Conservation (phyloP, 805 yeast species). For the Candida orba region DNA sequence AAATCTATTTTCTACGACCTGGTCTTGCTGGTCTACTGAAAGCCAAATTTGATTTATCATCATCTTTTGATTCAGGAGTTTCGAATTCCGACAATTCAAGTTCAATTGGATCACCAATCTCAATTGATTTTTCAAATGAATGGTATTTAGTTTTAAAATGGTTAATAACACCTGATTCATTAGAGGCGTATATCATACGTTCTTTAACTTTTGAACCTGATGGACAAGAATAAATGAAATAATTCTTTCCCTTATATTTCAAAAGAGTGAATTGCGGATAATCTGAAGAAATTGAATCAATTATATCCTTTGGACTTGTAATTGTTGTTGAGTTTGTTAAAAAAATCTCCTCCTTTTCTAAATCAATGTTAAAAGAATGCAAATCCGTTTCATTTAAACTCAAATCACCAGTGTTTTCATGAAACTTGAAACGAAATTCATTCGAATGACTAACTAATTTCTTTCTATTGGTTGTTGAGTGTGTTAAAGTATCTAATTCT, state of each 20-base stretch:
- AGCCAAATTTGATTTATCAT: conserved; percentile 25
- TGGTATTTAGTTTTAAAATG: conserved; percentile 34
- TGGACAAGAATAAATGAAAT: conserved; percentile 84
- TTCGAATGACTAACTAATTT: conserved; percentile 22
- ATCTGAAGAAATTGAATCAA: conserved; percentile 28
- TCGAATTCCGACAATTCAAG: conserved; percentile 47
- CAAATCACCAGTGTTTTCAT: conserved; percentile 21
- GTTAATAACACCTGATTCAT: conserved; percentile 52
- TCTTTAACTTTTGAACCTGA: conserved; percentile 84
- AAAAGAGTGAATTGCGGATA: conserved; percentile 57
- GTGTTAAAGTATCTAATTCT: conserved; percentile 31
- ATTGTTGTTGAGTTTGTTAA: conserved; percentile 24
- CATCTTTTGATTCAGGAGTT: conserved; percentile 13
- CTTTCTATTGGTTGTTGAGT: conserved; percentile 25
- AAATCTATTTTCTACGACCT: conserved; percentile 36
- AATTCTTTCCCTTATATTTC: conserved; percentile 33
- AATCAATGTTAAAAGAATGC: conserved; percentile 45
- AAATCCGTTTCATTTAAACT: conserved; percentile 28
- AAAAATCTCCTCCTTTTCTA: conserved; percentile 40
- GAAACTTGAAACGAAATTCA: conserved; percentile 21
- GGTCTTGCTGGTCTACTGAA: conserved; percentile 69
- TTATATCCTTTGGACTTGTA: conserved; percentile 24
- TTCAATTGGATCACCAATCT: conserved; percentile 69
- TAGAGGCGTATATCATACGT: conserved; percentile 88
- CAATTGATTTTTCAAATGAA: conserved; percentile 37